Conservation (phyloP, 495 filamentous ascomycete genomes). For the Cairneyella variabilis region DNA sequence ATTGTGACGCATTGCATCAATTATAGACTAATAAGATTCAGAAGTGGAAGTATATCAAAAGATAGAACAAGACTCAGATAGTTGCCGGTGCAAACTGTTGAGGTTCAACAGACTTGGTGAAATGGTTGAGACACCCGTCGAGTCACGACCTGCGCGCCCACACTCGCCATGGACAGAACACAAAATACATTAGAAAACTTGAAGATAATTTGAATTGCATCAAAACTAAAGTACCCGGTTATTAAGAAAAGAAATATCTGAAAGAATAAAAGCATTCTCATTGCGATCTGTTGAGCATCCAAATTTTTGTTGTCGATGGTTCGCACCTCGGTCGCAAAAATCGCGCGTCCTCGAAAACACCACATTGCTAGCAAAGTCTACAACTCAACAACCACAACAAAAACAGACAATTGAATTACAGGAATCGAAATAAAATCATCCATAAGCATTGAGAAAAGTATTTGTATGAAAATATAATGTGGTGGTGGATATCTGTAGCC, state of each 20-base stretch:
- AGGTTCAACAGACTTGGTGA: no score
- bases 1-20: no score
- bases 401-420: not conserved
- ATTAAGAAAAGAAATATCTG: not conserved
- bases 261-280: not conserved
- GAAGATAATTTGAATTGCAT: not conserved
- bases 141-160: no score
- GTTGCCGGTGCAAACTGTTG: no score
- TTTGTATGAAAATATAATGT: conserved; percentile 6
- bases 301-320: conserved; percentile 7
- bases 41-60: no score
- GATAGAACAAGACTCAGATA: no score
- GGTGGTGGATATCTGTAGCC: conserved; percentile 9
- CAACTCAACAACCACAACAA: not conserved
- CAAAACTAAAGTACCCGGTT: not conserved
- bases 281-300: not conserved
- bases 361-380: conserved; percentile 9
- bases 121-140: no score
- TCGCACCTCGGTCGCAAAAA: conserved; percentile 18
- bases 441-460: not conserved
- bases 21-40: no score
- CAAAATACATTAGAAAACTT: no score
- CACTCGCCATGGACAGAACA: no score
- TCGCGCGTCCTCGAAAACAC: conserved; percentile 7
- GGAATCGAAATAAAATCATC: not conserved